Conservation (phyloP, 2,329 filamentous ascomycete species). For the Phyllosticta ampelicida region DNA sequence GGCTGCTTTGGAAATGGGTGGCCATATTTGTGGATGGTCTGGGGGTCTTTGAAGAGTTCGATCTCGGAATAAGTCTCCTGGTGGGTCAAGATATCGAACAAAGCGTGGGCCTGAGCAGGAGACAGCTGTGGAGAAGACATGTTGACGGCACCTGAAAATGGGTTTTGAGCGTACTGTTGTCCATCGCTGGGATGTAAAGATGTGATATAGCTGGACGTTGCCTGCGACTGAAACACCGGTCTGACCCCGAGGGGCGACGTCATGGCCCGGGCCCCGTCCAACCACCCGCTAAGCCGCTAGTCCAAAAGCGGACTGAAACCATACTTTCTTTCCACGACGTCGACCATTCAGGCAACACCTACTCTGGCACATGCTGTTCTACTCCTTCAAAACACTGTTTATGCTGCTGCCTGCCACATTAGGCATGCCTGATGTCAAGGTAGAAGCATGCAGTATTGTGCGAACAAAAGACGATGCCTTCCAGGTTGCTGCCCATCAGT, state of each 20-base stretch:
- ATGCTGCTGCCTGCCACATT: not conserved
- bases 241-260: not conserved
- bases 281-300: not conserved
- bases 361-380: not conserved
- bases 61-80: slow-evolving; percentile 54
- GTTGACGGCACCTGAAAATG: not conserved
- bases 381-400: not conserved
- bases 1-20: slow-evolving; percentile 50
- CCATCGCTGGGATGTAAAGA: not conserved
- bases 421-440: not conserved
- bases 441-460: not conserved
- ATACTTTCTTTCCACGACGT: not conserved
- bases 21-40: slow-evolving; percentile 56
- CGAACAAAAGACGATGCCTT: not conserved
- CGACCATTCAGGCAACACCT: not conserved
- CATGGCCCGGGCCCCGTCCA: not conserved
- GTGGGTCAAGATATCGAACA: slow-evolving; percentile 46
- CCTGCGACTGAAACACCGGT: not conserved
- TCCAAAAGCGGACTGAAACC: not conserved
- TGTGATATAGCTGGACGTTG: not conserved
- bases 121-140: slow-evolving; percentile 23
- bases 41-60: slow-evolving; percentile 56
- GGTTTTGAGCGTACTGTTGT: not conserved
- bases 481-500: not conserved
- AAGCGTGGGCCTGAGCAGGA: slow-evolving; percentile 37